Evolutionary conservation across 352 stramenopile species (phyloP).

Genomic region (Phytopythium sindhum): DNA sequence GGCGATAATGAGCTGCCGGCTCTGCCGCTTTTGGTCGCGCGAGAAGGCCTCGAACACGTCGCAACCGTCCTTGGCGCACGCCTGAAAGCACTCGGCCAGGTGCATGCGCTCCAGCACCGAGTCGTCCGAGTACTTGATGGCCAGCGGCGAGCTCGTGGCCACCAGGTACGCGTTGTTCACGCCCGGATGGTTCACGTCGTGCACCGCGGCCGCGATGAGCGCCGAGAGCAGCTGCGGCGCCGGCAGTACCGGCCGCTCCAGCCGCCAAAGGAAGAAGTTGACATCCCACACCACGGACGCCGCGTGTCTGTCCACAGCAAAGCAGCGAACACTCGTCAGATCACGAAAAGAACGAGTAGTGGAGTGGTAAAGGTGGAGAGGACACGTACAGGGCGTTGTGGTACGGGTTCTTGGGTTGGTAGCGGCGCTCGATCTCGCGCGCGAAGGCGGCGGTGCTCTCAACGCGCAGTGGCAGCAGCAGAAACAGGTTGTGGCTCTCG

Average conservation of each 20-base stretch:
- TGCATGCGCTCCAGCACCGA: constrained; percentile 89
- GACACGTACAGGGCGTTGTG: constrained; percentile 70
- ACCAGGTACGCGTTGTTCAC: constrained; percentile 91
- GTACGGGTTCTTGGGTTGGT: constrained; percentile 73
- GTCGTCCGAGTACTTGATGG: constrained; percentile 92
- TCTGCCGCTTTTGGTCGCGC: constrained; percentile 43
- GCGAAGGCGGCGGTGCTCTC: constrained; percentile 49
- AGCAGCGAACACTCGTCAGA: constrained; percentile 2
- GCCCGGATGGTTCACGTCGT: constrained; percentile 92
- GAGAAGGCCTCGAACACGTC: constrained; percentile 67
- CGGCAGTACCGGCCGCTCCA: constrained; percentile 31
- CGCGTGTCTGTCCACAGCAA: constrained; percentile 37
- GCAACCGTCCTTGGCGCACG: constrained; percentile 58
- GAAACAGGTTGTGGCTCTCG: constrained; percentile 61
- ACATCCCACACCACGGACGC: constrained; percentile 73
- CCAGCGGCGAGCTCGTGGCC: constrained; percentile 75
- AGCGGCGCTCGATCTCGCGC: constrained; percentile 63
- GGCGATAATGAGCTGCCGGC: constrained; percentile 69
- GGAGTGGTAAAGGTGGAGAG: too few relatives aligned
- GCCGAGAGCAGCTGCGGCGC: constrained; percentile 69
- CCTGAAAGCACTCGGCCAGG: constrained; percentile 64
- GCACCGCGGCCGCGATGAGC: constrained; percentile 85
- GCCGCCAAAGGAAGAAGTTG: constrained; percentile 55
- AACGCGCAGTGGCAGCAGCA: constrained; percentile 45
- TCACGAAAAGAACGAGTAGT: not conserved